Evolutionary conservation across 352 stramenopile genomes (phyloP).

Genomic region (Phytophthora parvispora): DNA sequence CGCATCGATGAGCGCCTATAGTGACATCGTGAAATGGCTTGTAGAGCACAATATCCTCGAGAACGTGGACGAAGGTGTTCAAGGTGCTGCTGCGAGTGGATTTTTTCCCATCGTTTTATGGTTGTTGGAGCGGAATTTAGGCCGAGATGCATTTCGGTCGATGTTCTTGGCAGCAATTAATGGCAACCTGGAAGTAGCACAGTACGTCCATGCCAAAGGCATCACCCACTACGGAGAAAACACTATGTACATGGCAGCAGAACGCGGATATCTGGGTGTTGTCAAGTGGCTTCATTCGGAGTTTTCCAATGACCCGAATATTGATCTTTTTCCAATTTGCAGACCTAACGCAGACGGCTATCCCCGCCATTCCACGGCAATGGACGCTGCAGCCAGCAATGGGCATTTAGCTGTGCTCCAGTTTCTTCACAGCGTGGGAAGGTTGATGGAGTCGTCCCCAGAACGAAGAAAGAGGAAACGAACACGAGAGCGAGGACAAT

Average conservation of each 20-base stretch:
- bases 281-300: constrained; percentile 31
- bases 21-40: constrained; percentile 44
- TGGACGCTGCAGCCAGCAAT: constrained; percentile 26
- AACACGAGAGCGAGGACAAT: neutral
- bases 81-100: constrained; percentile 17
- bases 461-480: constrained; percentile 24
- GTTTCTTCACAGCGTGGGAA: constrained; percentile 31
- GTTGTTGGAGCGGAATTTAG: constrained; percentile 26
- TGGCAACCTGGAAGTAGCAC: constrained; percentile 30
- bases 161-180: constrained; percentile 35
- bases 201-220: constrained; percentile 29
- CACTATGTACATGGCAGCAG: constrained; percentile 33
- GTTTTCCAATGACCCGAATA: constrained; percentile 9
- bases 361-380: constrained; percentile 21
- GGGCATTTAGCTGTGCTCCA: constrained; percentile 32
- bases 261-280: constrained; percentile 27
- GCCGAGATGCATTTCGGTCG: constrained; percentile 18
- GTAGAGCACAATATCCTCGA: constrained; percentile 28
- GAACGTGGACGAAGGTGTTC: constrained; percentile 31
- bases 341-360: constrained; percentile 12
- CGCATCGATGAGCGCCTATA: constrained; percentile 31
- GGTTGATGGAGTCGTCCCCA: constrained; percentile 19
- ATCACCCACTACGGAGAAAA: constrained; percentile 21
- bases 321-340: constrained; percentile 27
- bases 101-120: constrained; percentile 21